Base-by-base conservation (phyloP, 192 early-diverging fungal genomes). In the Rhizophagus prolifer region DNA sequence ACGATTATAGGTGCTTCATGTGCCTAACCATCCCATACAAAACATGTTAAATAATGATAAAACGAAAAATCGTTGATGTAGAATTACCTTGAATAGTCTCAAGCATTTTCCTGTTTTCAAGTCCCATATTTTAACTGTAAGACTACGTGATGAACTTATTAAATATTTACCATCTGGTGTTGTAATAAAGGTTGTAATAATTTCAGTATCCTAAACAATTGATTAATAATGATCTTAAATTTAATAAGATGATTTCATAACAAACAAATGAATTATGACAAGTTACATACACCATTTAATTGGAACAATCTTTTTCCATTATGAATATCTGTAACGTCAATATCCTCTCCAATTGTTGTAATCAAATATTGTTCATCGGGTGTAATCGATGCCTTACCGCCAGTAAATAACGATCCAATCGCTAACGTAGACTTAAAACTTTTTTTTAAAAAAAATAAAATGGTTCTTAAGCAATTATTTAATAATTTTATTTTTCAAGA, bases 1-100 rank as follows among this genome's bases (percentile, higher is more conserved):
- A 92, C 87, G 72, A 99, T 88, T 25, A 98, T 91, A 10, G 95
- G 96, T 1, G 96, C 95, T 36, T 98, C 95, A 77, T 98, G 97
- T 0, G 92, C 95, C 85, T 92, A 84, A 72, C 14, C 4, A 12
- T 31, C 3, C 26, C 19, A 83, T n/a, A 44, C 23, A 23, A 14
- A 23, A 12, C 25, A 26, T 2, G 14, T 16, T 19, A 38, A 12
- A 30, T 26, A 26, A 28, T 16, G 10, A 47, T 2, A 16, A 31
- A 38, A 19, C 12, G 8, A 31, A 3, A 5, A 19, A n/a, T 44
- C 31, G 2, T 36, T 21, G 6, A 21, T 36, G 54, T 31, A 12
- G 13, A 8, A 54, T 62, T 65, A 86, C 81, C 82, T 94, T 95
- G 82, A 91, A 90, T 41, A 85, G 90, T 66, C 89, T 82, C n/a